These are phyloP conservation scores for Colletotrichum sp. DNA, from an alignment of 2,329 filamentous ascomycete genomes.

Conservation along the genomic window DNA sequence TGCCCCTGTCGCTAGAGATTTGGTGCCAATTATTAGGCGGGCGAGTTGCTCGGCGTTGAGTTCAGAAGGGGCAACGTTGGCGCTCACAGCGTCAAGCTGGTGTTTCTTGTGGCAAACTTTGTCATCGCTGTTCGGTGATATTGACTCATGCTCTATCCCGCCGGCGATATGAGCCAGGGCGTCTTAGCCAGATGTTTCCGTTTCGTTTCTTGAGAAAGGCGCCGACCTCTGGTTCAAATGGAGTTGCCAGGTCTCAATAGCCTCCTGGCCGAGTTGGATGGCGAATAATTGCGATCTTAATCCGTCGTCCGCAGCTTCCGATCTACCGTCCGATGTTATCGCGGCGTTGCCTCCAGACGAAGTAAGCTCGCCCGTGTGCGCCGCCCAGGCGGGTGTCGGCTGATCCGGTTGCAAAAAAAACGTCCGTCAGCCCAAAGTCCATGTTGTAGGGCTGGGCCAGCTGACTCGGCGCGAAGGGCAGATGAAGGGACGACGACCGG, in stretches of 20 bases:
- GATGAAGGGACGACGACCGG: not conserved
- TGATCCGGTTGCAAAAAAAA: not conserved
- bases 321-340: not conserved
- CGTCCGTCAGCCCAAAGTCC: not conserved
- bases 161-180: not conserved
- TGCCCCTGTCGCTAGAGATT: not conserved
- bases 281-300: not conserved
- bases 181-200: too few relatives aligned
- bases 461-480: not conserved
- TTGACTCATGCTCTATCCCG: not conserved
- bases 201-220: not conserved
- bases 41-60: not conserved
- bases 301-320: not conserved
- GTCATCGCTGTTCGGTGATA: not conserved
- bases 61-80: not conserved
- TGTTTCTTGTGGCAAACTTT: not conserved
- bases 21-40: not conserved
- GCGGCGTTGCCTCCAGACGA: not conserved
- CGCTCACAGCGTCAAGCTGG: not conserved
- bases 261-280: too few relatives aligned
- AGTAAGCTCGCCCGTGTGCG: not conserved
- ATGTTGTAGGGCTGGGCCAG: not conserved
- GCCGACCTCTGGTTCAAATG: not conserved
- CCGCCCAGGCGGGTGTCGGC: not conserved
- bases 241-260: not conserved